Conservation (phyloP, 306 rosid species). For the Cucurbita pepo region DNA sequence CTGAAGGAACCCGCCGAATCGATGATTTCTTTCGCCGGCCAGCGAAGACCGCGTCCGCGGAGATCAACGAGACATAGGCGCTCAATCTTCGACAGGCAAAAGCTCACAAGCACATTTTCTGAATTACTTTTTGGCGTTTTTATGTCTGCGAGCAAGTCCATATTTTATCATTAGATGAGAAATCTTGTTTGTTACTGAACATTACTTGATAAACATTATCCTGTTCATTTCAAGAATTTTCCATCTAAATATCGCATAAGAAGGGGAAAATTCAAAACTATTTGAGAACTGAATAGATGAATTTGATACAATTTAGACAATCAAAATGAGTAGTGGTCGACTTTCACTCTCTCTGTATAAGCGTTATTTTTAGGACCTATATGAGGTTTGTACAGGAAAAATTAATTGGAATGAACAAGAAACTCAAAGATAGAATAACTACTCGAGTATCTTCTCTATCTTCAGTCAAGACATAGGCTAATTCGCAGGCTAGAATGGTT, state of each 20-base stretch:
- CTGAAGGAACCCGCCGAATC: conserved; percentile 44
- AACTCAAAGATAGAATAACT: neutral
- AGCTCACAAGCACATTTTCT: neutral
- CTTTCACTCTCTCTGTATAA: neutral
- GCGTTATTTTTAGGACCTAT: neutral
- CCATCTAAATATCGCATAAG: neutral
- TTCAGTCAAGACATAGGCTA: neutral
- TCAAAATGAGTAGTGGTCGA: neutral
- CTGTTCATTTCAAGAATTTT: neutral
- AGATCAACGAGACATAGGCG: conserved; percentile 23
- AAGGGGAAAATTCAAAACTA: neutral
- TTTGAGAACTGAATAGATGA: neutral
- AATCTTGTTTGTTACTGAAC: neutral
- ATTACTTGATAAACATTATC: neutral
- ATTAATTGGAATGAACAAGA: neutral
- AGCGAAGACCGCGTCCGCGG: conserved; percentile 10
- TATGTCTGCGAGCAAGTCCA: neutral
- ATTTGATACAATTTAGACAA: neutral
- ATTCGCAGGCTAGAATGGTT: conserved; percentile 1
- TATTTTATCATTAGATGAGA: neutral
- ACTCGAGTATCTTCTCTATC: neutral
- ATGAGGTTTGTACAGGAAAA: neutral
- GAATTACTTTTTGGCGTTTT: neutral
- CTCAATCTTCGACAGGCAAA: neutral
- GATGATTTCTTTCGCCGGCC: conserved; percentile 48